These are phyloP conservation scores for Wickerhamia fluorescens DNA, from an alignment of 805 yeast genomes.

Conservation along the genomic window DNA sequence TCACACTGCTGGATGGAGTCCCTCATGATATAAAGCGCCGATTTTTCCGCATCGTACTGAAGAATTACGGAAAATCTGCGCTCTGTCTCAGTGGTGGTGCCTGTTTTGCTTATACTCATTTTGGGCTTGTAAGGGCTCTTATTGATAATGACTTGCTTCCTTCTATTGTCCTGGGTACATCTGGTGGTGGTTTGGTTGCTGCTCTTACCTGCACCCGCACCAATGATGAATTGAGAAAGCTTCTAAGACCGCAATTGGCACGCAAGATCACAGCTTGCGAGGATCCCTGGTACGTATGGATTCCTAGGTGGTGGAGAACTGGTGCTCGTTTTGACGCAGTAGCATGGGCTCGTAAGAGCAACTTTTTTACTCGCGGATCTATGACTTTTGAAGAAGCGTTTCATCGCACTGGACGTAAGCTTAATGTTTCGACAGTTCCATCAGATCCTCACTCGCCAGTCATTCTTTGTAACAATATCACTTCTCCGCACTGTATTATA, in stretches of 20 bases:
- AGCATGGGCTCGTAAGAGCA: constrained; percentile 63
- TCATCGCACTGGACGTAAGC: constrained; percentile 58
- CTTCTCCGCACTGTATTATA: constrained; percentile 75
- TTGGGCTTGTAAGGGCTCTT: constrained; percentile 68
- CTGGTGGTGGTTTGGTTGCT: constrained; percentile 77
- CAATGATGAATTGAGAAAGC: constrained; percentile 50
- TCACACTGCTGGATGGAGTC: constrained; percentile 33
- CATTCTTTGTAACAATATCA: constrained; percentile 66
- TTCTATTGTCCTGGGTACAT: constrained; percentile 64
- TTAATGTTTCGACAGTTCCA: constrained; percentile 74
- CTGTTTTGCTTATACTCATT: constrained; percentile 68
- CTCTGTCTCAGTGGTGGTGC: constrained; percentile 76
- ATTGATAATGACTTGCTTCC: constrained; percentile 64
- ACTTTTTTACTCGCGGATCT: constrained; percentile 69
- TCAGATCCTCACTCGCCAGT: constrained; percentile 79
- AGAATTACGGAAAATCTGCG: constrained; percentile 67
- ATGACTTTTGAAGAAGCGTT: constrained; percentile 66
- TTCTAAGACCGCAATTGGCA: constrained; percentile 57
- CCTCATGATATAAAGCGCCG: constrained; percentile 35
- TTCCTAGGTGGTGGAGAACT: constrained; percentile 60
- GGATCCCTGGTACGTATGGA: constrained; percentile 53
- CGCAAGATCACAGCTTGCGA: constrained; percentile 62
- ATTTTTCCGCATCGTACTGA: constrained; percentile 51
- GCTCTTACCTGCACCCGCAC: constrained; percentile 66
- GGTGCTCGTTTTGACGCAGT: constrained; percentile 76